Conservation (phyloP, 2,329 filamentous ascomycete genomes). For the Colletotrichum cordylinicola region DNA sequence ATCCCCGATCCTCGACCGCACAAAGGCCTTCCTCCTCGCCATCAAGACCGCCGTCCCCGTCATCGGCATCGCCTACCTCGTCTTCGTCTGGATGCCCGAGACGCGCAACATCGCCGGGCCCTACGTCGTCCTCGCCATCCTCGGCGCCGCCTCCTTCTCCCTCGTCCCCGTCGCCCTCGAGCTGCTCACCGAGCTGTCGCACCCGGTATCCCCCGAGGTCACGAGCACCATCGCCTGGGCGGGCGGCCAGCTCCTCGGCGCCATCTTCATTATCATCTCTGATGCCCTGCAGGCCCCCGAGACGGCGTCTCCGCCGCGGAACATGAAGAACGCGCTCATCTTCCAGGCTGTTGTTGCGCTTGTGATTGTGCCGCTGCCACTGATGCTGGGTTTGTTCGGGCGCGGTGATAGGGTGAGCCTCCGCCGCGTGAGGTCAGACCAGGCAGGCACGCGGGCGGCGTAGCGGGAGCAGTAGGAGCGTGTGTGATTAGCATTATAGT, state of each 20-base stretch:
- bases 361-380: slow-evolving; percentile 68
- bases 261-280: slow-evolving; percentile 82
- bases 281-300: slow-evolving; percentile 70
- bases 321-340: slow-evolving; percentile 78
- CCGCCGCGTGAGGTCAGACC: slow-evolving; percentile 54
- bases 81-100: slow-evolving; percentile 77
- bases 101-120: slow-evolving; percentile 65
- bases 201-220: slow-evolving; percentile 86
- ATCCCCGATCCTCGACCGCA: slow-evolving; percentile 84
- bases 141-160: slow-evolving; percentile 82
- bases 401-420: slow-evolving; percentile 55
- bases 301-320: slow-evolving; percentile 62
- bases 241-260: slow-evolving; percentile 85
- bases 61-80: slow-evolving; percentile 75
- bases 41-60: slow-evolving; percentile 79
- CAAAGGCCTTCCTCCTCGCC: slow-evolving; percentile 76
- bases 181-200: slow-evolving; percentile 84
- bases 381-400: slow-evolving; percentile 76
- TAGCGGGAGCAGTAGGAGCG: neutral
- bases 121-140: slow-evolving; percentile 75
- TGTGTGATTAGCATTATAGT: neutral
- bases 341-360: slow-evolving; percentile 79
- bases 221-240: slow-evolving; percentile 85
- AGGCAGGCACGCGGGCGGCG: neutral
- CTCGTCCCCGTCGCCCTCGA: slow-evolving; percentile 87